Conservation (phyloP, 768 basidiomycete genomes). For the Lentinula aciculospora region DNA sequence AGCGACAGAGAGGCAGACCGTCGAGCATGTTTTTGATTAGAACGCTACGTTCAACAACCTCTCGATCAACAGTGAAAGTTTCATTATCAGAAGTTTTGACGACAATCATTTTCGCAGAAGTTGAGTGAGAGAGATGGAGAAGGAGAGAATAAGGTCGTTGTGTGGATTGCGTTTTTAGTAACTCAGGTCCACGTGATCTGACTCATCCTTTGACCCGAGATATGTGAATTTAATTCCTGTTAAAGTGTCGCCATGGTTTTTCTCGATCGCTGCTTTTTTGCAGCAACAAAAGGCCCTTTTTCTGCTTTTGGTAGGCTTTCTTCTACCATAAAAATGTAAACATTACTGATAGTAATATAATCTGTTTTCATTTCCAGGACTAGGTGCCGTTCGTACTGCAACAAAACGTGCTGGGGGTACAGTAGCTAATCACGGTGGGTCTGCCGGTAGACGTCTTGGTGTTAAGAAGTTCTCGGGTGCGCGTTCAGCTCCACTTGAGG, state of each 20-base stretch:
- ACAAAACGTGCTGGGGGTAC: conserved; percentile 97
- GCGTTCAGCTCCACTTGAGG: conserved; percentile 13
- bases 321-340: background rate
- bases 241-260: conserved; percentile 43
- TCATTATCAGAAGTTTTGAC: conserved; percentile 96
- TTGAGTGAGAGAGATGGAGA: conserved; percentile 10
- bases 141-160: background rate
- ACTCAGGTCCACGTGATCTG: background rate
- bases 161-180: conserved; percentile 5
- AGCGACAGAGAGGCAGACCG: conserved; percentile 41
- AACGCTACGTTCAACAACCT: conserved; percentile 91
- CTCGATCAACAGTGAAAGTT: conserved; percentile 87
- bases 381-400: conserved; percentile 80
- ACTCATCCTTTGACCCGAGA: conserved; percentile 18
- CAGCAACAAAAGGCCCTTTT: conserved; percentile 38
- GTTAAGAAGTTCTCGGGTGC: conserved; percentile 94
- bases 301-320: conserved; percentile 32
- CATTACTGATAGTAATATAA: background rate
- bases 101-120: conserved; percentile 57
- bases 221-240: too few species aligned
- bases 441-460: conserved; percentile 89
- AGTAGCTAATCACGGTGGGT: conserved; percentile 88
- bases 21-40: conserved; percentile 99
- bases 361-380: conserved; percentile 19
- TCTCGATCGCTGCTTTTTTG: conserved; percentile 36